Evolutionary conservation across 1,139 yeast species (phyloP), one percentile per base, ranked within the genome.

Genomic region (Geotrichum europaeum): DNA sequence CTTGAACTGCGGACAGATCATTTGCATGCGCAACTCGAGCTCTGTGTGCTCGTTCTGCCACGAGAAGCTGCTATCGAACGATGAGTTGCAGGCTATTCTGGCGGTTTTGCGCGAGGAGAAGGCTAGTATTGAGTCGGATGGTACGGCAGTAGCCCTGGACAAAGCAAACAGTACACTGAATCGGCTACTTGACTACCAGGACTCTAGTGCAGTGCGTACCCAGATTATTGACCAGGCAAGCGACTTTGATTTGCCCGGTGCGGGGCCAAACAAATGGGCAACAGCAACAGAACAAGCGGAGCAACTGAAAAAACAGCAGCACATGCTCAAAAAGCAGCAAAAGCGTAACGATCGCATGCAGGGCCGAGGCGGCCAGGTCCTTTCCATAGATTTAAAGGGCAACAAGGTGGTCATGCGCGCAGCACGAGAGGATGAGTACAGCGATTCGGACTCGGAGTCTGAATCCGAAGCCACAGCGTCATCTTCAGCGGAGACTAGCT

Each of bases 211-310:
- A 0, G 95, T 90, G 70, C 79, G 99, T 71, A 94, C 98, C 0
- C 85, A 83, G 68, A 91, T 95, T 65, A 92, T 95, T 52, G 99
- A 95, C 70, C 87, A 90, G 69, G 97, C 96, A 0, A 84, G 96
- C 6, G 99, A 95, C 71, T 94, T 85, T 70, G 95, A 87, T 57
- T 72, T 79, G 4, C 76, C 81, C 0, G 75, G 76, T 0, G 69
- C 76, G 4, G 81, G 82, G 55, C 76, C 82, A 1, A 84, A 80
- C 67, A 79, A 84, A 66, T 95, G 99, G 99, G 85, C 96, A 0
- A 83, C 89, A 4, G 94, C 97, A 2, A 80, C 86, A 57, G 98
- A 95, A 69, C 83, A 95, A 66, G 98, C 97, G 0, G 78, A 90
- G 61, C 81, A 81, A 66, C 78, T 94, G 67, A 90, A 91, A 72